Evolutionary conservation across 2,329 filamentous ascomycete genomes (phyloP), one percentile per base, ranked within the genome.

Genomic region (Ceratocystis destructans): DNA sequence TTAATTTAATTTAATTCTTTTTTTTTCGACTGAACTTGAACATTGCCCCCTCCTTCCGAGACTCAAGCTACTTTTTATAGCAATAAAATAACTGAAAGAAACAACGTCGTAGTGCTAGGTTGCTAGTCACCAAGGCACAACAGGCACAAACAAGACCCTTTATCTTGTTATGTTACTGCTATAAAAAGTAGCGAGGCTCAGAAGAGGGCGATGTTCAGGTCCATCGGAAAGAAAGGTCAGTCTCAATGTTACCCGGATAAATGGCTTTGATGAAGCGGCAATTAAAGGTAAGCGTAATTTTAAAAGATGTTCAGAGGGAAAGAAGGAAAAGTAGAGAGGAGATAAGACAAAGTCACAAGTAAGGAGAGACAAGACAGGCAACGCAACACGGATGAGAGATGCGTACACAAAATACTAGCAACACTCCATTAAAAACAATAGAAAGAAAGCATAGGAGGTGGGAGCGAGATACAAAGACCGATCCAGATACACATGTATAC

Each of bases 11-110:
- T 28, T 22, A 22, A 3, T 3, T 22, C 31, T 7, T 59, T 37
- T 4, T 37, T 59, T 59, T 37, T 33, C 15, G 53, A 31, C 48
- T 59, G 28, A 59, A 37, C 53, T 8, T 53, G 25, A 15, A 59
- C 53, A 33, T 59, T 59, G 53, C 53, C 53, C 33, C 53, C 28
- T 59, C 53, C 53, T 59, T 59, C 53, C 53, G 17, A n/a, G 28
- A 17, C 53, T 33, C 12, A 12, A 3, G 1, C 25, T 59, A 17
- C 53, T 59, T 59, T 59, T 59, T 33, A 59, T 59, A 59, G 53
- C 28, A 59, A 41, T n/a, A 31, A 59, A 6, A 37, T 1, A 5
- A 17, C 28, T 3, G 12, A 15, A 59, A 33, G 53, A 57, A 15
- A 41, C 37, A 12, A 41, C 10, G 37, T 37, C 33, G 33, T 12